Base-by-base conservation (phyloP, 2,329 filamentous ascomycete species). In the Claviceps sp. region DNA sequence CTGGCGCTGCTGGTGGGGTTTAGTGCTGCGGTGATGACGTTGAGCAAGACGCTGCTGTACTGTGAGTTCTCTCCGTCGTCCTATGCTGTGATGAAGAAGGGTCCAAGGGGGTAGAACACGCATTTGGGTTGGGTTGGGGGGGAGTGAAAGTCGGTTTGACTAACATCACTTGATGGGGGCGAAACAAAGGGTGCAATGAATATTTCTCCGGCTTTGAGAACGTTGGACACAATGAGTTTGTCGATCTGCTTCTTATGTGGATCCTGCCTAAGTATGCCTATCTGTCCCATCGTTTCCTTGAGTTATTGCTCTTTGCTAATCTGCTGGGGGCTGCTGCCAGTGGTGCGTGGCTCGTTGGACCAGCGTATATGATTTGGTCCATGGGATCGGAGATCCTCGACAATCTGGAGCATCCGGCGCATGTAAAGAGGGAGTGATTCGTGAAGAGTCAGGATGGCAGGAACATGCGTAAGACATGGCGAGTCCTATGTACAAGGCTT, bases 31-130 rank as follows among this genome's bases (percentile, higher is more conserved):
- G 71, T 81, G 50, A 81, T 81, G 78, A 82, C 78, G 1, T 58
- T 81, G 11, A 78, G 74, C 70, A 82, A 81, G 72, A 81, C 78
- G n/a, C 62, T 74, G 11, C 63, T 82, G 2, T 82, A 82, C 61
- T 80, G 78, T 78, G 56, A 63, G 76, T 70, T 16, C 22, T 34
- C 42, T 47, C 24, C 8, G 22, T 39, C 16, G 14, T 7, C 16
- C 39, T 40, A 17, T 40, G 16, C 14, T 13, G 39, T 46, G 44
- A n/a, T 13, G 45, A 34, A 34, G 30, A 11, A 34, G 30, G 30
- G 19, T 19, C 19, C 19, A 19, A 19, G 30, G 11, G 10, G 30
- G 30, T 11, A 11, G 30, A 34, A 34, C 10, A 34, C 30, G 26
- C 8, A 4, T 30, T 11, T 10, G 8, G 26, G 8, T 30, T 10